Evolutionary conservation across 345 rosid species (phyloP).

Genomic region (Mallotus nudiflorus): DNA sequence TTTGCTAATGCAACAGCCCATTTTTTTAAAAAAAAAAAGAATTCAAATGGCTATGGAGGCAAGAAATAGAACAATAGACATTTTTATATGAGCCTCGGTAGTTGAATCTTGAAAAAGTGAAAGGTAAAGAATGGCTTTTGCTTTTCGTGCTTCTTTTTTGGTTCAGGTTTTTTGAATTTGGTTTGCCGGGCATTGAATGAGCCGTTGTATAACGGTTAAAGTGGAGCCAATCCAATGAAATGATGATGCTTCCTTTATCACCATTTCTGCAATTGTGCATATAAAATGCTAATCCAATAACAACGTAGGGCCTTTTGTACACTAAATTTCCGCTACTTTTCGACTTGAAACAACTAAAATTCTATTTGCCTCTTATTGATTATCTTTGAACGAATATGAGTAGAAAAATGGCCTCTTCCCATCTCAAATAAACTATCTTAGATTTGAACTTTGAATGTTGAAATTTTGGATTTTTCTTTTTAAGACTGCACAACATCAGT

Average conservation of each 20-base stretch:
- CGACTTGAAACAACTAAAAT: too few relatives aligned
- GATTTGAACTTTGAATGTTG: too few relatives aligned
- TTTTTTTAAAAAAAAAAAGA: constrained; percentile 27
- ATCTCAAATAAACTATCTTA: too few relatives aligned
- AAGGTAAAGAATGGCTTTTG: constrained; percentile 10
- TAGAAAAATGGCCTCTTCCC: too few relatives aligned
- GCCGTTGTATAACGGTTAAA: constrained; percentile 55
- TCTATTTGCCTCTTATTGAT: too few relatives aligned
- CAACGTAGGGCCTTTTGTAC: too few relatives aligned
- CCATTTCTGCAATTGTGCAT: too few relatives aligned
- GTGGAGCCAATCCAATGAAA: not conserved
- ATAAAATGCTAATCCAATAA: too few relatives aligned
- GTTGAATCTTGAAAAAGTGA: constrained; percentile 15
- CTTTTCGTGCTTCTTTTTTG: constrained; percentile 21
- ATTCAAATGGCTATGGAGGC: not conserved
- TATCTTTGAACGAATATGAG: too few relatives aligned
- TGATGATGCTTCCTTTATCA: not conserved
- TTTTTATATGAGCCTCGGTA: constrained; percentile 16
- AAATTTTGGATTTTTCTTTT: too few relatives aligned
- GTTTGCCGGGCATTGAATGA: constrained; percentile 35
- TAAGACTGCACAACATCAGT: too few relatives aligned
- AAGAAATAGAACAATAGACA: not conserved
- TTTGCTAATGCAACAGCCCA: constrained; percentile 91
- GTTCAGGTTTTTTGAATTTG: constrained; percentile 49
- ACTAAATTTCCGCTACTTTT: too few relatives aligned